Evolutionary conservation across 331 rosid genomes (phyloP).

Genomic region (Dryas integrifolia): DNA sequence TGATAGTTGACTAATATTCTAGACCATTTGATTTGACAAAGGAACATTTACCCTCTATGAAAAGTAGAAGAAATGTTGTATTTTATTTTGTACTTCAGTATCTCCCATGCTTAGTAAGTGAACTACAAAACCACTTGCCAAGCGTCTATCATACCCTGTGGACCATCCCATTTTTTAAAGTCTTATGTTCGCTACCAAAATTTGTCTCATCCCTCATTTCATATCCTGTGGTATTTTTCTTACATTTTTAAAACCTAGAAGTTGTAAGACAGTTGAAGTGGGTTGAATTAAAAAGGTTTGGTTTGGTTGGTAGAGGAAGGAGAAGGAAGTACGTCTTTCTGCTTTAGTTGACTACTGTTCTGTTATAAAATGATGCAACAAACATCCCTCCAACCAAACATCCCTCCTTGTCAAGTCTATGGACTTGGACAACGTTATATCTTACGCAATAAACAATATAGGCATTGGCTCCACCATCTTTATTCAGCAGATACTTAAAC

Average conservation of each 20-base stretch:
- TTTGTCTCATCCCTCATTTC: neutral
- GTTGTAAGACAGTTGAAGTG: conserved; percentile 32
- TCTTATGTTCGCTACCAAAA: neutral
- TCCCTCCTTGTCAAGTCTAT: neutral
- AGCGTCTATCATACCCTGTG: conserved; percentile 14
- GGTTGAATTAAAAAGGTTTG: conserved; percentile 35
- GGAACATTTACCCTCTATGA: too few relatives aligned
- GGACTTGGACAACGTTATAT: conserved; percentile 10
- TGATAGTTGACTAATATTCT: too few relatives aligned
- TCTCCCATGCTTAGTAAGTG: neutral
- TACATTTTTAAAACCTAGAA: conserved; percentile 9
- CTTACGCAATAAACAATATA: neutral
- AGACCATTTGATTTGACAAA: too few relatives aligned
- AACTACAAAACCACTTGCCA: conserved; percentile 9
- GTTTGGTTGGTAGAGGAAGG: conserved; percentile 40
- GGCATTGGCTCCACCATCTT: conserved; percentile 11
- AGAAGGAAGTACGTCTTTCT: conserved; percentile 7
- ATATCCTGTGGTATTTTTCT: neutral
- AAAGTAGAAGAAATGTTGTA: neutral
- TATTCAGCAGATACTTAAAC: neutral
- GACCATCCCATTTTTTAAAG: conserved; percentile 20
- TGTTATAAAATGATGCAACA: neutral
- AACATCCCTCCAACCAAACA: too few relatives aligned
- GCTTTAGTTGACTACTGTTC: conserved; percentile 24
- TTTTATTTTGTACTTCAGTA: neutral